Evolutionary conservation across 495 filamentous ascomycete genomes (phyloP), one percentile per base, ranked within the genome.

Genomic region (Penicillium silybi): DNA sequence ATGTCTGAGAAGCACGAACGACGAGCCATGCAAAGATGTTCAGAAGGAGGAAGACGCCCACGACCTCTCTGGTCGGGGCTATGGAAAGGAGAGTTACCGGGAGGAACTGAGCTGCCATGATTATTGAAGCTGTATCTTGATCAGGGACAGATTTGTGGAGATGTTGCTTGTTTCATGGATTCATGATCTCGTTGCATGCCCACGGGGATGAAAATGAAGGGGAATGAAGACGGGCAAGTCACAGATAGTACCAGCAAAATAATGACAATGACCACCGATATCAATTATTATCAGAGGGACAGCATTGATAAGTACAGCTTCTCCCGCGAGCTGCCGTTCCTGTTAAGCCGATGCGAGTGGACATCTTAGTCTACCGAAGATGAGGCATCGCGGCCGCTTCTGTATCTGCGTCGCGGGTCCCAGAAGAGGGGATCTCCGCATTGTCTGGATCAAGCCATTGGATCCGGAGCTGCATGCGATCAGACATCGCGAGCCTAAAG

Each of bases 321-420:
- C 37, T 42, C 17, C 27, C 2, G 25, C 18, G 11, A 42, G 38
- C 37, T 65, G 49, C 68, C 64, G 6, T 58, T 64, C 64, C 35
- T 42, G 68, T 68, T 63, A 66, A 61, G 61, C 45, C 39, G 62
- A 73, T 67, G 64, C 70, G 68, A 67, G 46, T 18, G 26, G 25
- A 7, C n/a, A 1, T 11, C 29, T 46, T 53, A 53, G 40, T 54
- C 45, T 38, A 16, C 26, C 16, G 13, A 15, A 15, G 23, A 48
- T 11, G 26, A 50, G 9, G 29, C 11, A 20, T 20, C 19, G 48
- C 10, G 7, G 6, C 15, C 16, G 40, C 25, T n/a, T 9, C 6
- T 13, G 29, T 32, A 16, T 32, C 41, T 32, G 10, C 35, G 25
- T 50, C 18, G 44, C 43, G 38, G 29, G 34, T 46, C 50, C 40